Conservation (phyloP, 768 basidiomycete species). For the Auriscalpium microsporum region DNA sequence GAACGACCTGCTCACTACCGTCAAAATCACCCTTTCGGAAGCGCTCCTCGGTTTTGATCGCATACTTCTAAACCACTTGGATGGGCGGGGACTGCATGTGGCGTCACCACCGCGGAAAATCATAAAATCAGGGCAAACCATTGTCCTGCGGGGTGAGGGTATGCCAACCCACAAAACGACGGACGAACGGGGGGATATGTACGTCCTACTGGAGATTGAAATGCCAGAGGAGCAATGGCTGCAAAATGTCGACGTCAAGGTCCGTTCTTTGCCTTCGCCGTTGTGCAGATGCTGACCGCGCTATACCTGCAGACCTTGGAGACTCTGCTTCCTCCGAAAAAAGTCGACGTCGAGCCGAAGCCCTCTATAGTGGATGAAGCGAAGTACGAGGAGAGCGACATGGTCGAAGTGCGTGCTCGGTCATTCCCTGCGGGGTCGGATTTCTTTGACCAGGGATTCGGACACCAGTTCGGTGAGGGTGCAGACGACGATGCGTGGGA, state of each 20-base stretch:
- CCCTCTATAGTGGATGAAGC: conserved; percentile 66
- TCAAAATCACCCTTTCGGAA: conserved; percentile 87
- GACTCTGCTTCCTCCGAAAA: conserved; percentile 66
- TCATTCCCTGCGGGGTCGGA: conserved; percentile 64
- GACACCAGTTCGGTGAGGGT: conserved; percentile 62
- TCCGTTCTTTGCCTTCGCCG: conserved; percentile 21
- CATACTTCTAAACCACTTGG: conserved; percentile 83
- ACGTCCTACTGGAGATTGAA: conserved; percentile 76
- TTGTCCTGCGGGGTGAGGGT: conserved; percentile 76
- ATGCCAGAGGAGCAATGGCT: conserved; percentile 84
- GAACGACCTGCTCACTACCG: conserved; percentile 68
- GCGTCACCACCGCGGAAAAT: conserved; percentile 68
- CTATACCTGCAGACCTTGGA: conserved; percentile 43
- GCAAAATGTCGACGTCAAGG: conserved; percentile 49
- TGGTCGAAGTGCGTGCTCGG: conserved; percentile 77
- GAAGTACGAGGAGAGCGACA: conserved; percentile 65
- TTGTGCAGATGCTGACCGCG: neutral
- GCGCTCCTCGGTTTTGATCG: conserved; percentile 92
- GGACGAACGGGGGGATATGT: conserved; percentile 71
- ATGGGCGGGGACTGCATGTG: conserved; percentile 84
- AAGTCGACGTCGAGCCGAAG: conserved; percentile 59
- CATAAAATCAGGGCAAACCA: conserved; percentile 64
- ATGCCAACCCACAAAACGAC: conserved; percentile 73
- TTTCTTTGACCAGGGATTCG: conserved; percentile 73
- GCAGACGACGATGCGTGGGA: conserved; percentile 57